Base-by-base conservation (phyloP, 176 grass and related monocot genomes). In the Eleusine indica region DNA sequence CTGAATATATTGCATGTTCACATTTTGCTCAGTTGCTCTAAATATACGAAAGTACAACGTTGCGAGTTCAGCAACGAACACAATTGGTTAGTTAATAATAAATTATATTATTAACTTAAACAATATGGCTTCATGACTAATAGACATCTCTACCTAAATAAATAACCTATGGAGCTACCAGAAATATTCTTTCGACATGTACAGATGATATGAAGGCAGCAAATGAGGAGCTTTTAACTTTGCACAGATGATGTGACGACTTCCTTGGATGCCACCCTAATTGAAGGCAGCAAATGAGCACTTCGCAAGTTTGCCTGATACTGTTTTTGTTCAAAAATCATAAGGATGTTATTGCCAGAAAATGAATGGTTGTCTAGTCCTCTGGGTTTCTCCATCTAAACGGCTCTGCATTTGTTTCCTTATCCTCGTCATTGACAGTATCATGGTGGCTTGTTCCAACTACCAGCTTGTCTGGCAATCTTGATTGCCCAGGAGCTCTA, bases 371-470 rank as follows among this genome's bases (percentile, higher is more conserved):
- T 64, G 65, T 47, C 56, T 94, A 84, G 12, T 77, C 73, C 30
- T 74, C 17, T 75, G 62, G 82, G 58, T 75, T 95, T 79, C 77
- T 95, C 93, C 93, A 95, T 83, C 85, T 90, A 51, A 89, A 88
- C 41, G 86, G 82, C 74, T 80, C 70, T 11, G 54, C 74, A 71
- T 77, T 22, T 60, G 57, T 22, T 60, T 8, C 57, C 57, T 88
- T 77, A 4, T 80, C 85, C 10, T 75, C 82, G 16, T 70, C 89
- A 21, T 16, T 89, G 71, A 68, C 73, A 2, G 51, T 73, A 7
- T 82, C 56, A 2, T 43, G 77, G 51, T 89, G 52, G 1, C 46
- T 84, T 77, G 70, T 39, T 82, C 79, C 75, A 30, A 44, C 86
- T 13, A 17, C 21, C 2, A 81, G 19, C 65, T 82, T 87, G 32